Evolutionary conservation across 2,329 filamentous ascomycete genomes (phyloP).

Genomic region (Cladosporium oxysporum): DNA sequence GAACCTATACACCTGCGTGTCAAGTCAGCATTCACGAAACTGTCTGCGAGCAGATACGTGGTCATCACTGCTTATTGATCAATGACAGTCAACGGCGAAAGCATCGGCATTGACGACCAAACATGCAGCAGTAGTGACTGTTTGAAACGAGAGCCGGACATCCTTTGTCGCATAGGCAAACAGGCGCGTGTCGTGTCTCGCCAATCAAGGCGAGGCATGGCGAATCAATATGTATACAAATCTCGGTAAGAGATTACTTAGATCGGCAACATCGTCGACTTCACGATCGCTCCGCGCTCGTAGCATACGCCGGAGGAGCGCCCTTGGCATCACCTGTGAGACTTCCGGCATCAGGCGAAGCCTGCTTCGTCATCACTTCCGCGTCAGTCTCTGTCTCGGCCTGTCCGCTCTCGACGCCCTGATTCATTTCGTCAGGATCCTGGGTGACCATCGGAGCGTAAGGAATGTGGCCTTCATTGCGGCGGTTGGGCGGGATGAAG

Average conservation of each 20-base stretch:
- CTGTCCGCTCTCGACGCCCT: slow-evolving; percentile 8
- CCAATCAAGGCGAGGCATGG: neutral
- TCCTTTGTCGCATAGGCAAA: neutral
- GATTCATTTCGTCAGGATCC: slow-evolving; percentile 9
- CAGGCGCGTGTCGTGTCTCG: neutral
- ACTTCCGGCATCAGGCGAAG: slow-evolving; percentile 7
- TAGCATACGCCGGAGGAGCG: neutral
- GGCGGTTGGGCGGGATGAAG: slow-evolving; percentile 52
- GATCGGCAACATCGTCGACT: neutral
- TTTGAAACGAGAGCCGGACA: neutral
- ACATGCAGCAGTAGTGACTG: neutral
- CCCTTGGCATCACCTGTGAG: neutral
- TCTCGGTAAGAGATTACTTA: neutral
- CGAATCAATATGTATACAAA: slow-evolving; percentile 6
- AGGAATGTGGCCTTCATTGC: slow-evolving; percentile 44
- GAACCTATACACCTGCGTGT: neutral
- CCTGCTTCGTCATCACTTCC: slow-evolving; percentile 1
- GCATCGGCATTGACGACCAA: neutral
- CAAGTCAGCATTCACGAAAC: neutral
- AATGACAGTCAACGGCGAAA: neutral
- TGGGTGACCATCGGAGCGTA: slow-evolving; percentile 23
- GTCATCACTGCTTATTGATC: neutral
- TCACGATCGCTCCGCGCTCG: neutral
- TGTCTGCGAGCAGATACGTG: neutral
- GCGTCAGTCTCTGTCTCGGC: neutral